Evolutionary conservation across 495 filamentous ascomycete genomes (phyloP), one percentile per base, ranked within the genome.

Genomic region (Monascus purpureus): DNA sequence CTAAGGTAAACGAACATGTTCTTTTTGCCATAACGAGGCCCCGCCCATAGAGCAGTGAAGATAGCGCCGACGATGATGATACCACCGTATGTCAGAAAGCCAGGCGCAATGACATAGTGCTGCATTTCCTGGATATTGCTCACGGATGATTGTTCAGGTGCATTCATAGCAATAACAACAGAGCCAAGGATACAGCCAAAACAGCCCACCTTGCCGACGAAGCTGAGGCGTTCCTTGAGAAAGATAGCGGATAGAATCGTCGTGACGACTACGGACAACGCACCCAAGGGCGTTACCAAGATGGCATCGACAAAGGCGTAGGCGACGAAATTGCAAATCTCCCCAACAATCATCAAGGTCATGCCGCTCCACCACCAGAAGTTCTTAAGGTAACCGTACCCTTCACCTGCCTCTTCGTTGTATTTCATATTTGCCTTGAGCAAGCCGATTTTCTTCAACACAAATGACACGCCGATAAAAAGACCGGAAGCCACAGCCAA

Each of bases 271-370:
- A 97, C 90, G 0, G 83, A 86, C 31, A 96, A 65, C n/a, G 90
- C 90, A 32, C 90, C 90, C 33, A 97, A 56, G 8, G 92, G 88
- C 5, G 90, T 95, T 28, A 97, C 90, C 39, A 97, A 57, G 44
- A 97, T 94, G 29, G 90, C 90, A 54, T 97, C 90, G 43, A 90
- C 87, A 49, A 97, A 96, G 28, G 84, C 82, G 50, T 97, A 97
- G 14, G 90, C 92, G 35, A 82, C 85, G 47, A 97, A 95, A 56
- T 97, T 97, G 72, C 88, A 93, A 20, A 90, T 74, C 57, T 97
- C 90, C 30, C 90, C 90, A 25, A 96, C 46, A 41, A 96, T 92
- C 90, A 97, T 97, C 48, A 97, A 63, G 13, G 71, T 85, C 92
- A 97, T 97, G 40, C 90, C 90, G 14, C 59, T 52, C 90, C 90